Conservation (phyloP, 2,329 filamentous ascomycete species). For the Fusarium tricinctum region DNA sequence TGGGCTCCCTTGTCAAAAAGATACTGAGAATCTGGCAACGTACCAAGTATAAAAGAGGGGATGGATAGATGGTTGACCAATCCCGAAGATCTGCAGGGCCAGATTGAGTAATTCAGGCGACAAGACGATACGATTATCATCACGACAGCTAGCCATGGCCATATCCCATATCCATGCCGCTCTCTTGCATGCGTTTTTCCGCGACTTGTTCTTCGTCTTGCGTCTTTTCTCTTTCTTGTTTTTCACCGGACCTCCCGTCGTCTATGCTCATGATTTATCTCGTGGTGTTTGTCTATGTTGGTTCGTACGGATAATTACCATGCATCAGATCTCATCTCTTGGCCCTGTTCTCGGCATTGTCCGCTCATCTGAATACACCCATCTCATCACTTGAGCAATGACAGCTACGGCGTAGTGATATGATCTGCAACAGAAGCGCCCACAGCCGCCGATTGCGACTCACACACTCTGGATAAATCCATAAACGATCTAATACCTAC, state of each 20-base stretch:
- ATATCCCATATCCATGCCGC: slow-evolving; percentile 6
- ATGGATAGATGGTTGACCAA: slow-evolving; percentile 28
- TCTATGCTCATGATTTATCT: slow-evolving; percentile 24
- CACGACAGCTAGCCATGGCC: not conserved
- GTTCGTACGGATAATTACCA: slow-evolving; percentile 25
- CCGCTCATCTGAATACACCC: slow-evolving; percentile 24
- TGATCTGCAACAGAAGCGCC: slow-evolving; percentile 39
- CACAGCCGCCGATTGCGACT: slow-evolving; percentile 33
- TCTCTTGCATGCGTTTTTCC: slow-evolving; percentile 14
- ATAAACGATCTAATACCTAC: slow-evolving; percentile 6
- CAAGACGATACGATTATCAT: slow-evolving; percentile 6
- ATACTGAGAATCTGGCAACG: slow-evolving; percentile 16
- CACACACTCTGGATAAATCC: slow-evolving; percentile 29
- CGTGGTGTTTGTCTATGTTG: slow-evolving; percentile 25
- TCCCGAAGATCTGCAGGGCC: slow-evolving; percentile 39
- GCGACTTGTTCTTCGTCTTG: slow-evolving; percentile 7
- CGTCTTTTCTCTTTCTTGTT: slow-evolving; percentile 11
- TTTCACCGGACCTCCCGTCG: slow-evolving; percentile 17
- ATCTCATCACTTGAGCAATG: slow-evolving; percentile 20
- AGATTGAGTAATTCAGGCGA: slow-evolving; percentile 34
- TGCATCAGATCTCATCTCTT: slow-evolving; percentile 12
- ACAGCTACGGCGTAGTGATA: slow-evolving; percentile 20
- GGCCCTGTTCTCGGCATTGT: slow-evolving; percentile 6
- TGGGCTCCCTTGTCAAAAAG: too few relatives aligned
- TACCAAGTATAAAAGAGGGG: slow-evolving; percentile 12